phyloP scores from a whole-genome alignment of 805 yeast genomes.

The Saccharomyces mikatae region DNA sequence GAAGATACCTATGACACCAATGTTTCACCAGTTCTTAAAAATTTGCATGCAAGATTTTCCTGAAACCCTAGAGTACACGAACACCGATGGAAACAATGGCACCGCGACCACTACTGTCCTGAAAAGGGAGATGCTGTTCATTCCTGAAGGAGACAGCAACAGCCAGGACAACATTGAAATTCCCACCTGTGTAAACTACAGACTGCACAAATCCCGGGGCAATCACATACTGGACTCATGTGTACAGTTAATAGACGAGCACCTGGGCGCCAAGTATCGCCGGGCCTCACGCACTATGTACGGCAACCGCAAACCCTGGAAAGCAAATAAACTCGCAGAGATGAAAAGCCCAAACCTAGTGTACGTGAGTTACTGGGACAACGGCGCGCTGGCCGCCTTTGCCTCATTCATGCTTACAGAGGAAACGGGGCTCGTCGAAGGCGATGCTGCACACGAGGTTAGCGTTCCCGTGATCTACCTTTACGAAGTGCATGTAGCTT shows the following conservation, averaged over 20 bases:
- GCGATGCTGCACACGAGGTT: neutral
- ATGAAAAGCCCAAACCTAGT: constrained; percentile 23
- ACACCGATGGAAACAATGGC: neutral
- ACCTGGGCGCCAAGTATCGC: constrained; percentile 20
- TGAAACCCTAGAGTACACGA: neutral
- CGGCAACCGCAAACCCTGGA: constrained; percentile 20
- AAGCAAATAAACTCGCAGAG: constrained; percentile 20
- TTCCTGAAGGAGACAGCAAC: neutral
- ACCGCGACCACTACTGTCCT: neutral
- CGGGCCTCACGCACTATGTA: constrained; percentile 12
- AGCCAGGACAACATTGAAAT: neutral
- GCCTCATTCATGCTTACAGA: constrained; percentile 24
- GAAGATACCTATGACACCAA: neutral
- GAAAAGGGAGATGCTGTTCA: neutral
- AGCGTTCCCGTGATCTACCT: constrained; percentile 20
- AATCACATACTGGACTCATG: neutral
- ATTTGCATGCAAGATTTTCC: neutral
- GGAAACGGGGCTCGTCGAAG: constrained; percentile 13
- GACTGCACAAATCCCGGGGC: neutral
- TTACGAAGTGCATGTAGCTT: constrained; percentile 25
- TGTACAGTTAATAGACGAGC: constrained; percentile 9
- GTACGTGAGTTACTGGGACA: constrained; percentile 19
- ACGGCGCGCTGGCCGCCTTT: constrained; percentile 6
- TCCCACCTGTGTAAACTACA: neutral
- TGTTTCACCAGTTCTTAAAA: neutral